Evolutionary conservation across 2,329 filamentous ascomycete genomes (phyloP).

Genomic region (Colletotrichum cereale): DNA sequence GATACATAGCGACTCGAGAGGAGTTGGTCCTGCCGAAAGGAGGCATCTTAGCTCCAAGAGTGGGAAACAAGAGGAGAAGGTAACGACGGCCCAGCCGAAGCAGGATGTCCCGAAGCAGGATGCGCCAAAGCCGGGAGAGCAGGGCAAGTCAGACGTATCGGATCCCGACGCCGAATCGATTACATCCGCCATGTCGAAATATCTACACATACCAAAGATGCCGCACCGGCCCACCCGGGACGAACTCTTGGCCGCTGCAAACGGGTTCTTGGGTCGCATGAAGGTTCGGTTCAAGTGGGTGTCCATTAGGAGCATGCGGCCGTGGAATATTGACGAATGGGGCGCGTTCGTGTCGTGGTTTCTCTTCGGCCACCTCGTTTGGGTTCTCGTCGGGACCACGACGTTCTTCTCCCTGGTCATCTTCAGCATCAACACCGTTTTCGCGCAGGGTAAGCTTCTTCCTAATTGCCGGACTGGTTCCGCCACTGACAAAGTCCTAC

Average conservation of each 20-base stretch:
- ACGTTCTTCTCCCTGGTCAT: slow-evolving; percentile 96
- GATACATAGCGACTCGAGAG: slow-evolving; percentile 47
- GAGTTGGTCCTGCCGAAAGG: slow-evolving; percentile 44
- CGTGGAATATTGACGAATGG: slow-evolving; percentile 97
- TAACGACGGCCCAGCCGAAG: slow-evolving; percentile 12
- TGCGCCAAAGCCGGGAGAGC: slow-evolving; percentile 33
- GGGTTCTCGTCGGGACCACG: slow-evolving; percentile 96
- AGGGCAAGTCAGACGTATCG: slow-evolving; percentile 40
- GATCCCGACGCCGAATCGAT: slow-evolving; percentile 56
- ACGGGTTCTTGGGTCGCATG: slow-evolving; percentile 90
- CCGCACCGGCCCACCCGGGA: slow-evolving; percentile 94
- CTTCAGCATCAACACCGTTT: slow-evolving; percentile 92
- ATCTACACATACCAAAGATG: slow-evolving; percentile 73
- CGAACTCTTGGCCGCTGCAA: slow-evolving; percentile 91
- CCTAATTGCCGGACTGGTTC: not conserved
- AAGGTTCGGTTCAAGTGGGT: slow-evolving; percentile 98
- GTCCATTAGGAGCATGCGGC: slow-evolving; percentile 91
- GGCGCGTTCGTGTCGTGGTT: slow-evolving; percentile 96
- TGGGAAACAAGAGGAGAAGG: slow-evolving; percentile 41
- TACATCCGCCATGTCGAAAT: slow-evolving; percentile 68
- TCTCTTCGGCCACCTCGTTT: slow-evolving; percentile 90
- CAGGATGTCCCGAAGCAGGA: slow-evolving; percentile 30
- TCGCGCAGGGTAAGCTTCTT: slow-evolving; percentile 80
- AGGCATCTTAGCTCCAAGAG: slow-evolving; percentile 49
- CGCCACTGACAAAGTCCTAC: slow-evolving; percentile 50